Conservation (phyloP, 139 green algal genomes). For the Mesotaenium endlicherianum region DNA sequence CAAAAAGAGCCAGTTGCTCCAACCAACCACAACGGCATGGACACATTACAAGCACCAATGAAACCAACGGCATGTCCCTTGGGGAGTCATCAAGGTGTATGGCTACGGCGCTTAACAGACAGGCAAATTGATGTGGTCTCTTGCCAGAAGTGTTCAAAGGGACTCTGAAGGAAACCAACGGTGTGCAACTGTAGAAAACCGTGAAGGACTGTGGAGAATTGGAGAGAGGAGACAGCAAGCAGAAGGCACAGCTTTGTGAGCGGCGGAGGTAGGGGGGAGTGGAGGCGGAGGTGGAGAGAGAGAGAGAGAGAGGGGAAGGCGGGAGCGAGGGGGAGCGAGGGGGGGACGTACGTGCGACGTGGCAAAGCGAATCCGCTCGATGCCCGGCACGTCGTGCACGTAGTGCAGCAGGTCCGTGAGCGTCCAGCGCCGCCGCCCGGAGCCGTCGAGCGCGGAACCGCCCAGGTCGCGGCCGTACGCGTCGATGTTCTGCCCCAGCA, state of each 20-base stretch:
- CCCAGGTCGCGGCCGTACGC: conserved; percentile 91
- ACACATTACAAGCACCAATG: no score
- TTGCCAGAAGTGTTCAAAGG: no score
- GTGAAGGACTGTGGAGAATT: neutral
- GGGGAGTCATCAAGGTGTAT: no score
- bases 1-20: no score
- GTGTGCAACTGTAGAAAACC: neutral
- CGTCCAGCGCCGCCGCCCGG: conserved; percentile 77
- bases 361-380: conserved; percentile 92
- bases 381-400: conserved; percentile 86
- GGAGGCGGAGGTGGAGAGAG: neutral
- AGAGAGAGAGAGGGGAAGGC: neutral
- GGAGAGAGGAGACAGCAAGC: neutral
- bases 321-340: neutral
- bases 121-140: no score
- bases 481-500: conserved; percentile 97
- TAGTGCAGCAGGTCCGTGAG: conserved; percentile 91
- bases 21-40: no score
- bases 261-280: neutral
- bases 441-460: conserved; percentile 48
- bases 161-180: neutral
- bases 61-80: no score
- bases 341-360: conserved; percentile 65
- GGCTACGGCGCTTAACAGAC: no score
- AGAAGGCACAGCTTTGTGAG: no score